Evolutionary conservation across 2,329 filamentous ascomycete species (phyloP), one percentile per base, ranked within the genome.

Genomic region (Exophiala sp.): DNA sequence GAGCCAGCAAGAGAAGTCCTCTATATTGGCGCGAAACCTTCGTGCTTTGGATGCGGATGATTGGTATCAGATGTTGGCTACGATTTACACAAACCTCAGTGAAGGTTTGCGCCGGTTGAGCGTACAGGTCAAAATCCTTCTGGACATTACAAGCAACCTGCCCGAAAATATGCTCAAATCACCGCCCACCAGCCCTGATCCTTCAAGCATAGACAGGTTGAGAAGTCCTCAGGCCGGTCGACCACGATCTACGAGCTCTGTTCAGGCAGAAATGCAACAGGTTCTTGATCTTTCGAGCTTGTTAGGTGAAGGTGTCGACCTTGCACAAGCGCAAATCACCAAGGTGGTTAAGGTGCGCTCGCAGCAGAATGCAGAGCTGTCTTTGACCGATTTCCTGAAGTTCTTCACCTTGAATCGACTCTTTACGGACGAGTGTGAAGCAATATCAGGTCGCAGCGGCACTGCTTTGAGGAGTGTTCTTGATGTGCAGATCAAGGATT

Each of bases 51-150:
- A 95, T 50, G 77, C 89, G 1, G 84, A 87, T 52, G 91, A 95
- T 70, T 89, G 91, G 0, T 92, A 97, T 70, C 82, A 85, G 5
- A 81, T 97, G 63, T 80, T 97, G 11, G 77, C 84, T 29, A 88
- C 84, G 53, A 87, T 95, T 12, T 99, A 97, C 66, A 87, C 91
- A 14, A 85, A 88, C 33, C 86, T 96, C 7, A 87, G 92, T 3
- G 94, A 99, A 73, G 89, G 89, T 3, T 70, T 99, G 44, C 81
- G 94, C 52, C 82, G 94, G 65, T 75, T 96, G 6, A 90, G 89
- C 14, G 91, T 90, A 0, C 92, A 97, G 68, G 88, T 94, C 51
- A 99, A 99, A 69, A 85, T 97, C 8, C 73, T 99, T n/a, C 78
- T 99, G 8, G 94, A 99, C 69, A 88, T 96, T 16, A 94, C 91